A percentile compares a stretch with the other conserved stretches of the same genome.
Evolutionary conservation across 2,329 filamentous ascomycete species (phyloP).

Genomic region (Orbilia brochopaga): DNA sequence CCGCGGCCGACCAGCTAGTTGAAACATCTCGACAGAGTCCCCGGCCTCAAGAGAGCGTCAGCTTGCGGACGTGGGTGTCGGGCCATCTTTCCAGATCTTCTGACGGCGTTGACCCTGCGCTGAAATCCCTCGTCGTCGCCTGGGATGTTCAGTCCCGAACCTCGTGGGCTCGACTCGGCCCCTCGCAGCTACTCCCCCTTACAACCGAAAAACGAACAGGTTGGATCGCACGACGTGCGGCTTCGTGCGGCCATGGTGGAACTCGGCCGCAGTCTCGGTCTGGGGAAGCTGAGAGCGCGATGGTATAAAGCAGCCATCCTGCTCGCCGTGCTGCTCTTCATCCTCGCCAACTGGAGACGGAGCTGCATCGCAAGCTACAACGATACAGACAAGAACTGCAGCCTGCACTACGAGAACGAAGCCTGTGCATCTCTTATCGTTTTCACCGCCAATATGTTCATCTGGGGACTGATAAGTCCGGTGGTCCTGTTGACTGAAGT

Average conservation of each 20-base stretch:
- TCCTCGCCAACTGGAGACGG: constrained; percentile 43
- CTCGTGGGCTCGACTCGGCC: too few species aligned
- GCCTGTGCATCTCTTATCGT: constrained; percentile 30
- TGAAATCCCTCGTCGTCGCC: too few species aligned
- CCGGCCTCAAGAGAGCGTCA: too few species aligned
- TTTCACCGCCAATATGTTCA: constrained; percentile 43
- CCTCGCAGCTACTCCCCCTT: too few species aligned
- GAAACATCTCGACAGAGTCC: too few species aligned
- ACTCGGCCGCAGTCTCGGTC: constrained; percentile 1
- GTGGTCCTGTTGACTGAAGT: constrained; percentile 31
- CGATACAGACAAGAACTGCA: constrained; percentile 31
- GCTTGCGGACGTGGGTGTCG: too few species aligned
- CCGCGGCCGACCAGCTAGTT: too few species aligned
- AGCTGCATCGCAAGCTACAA: constrained; percentile 43
- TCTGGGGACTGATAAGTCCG: constrained; percentile 41
- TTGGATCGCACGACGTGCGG: constrained; percentile 4
- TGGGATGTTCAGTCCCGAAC: too few species aligned
- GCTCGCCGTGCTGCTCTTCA: constrained; percentile 16
- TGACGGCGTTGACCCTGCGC: too few species aligned
- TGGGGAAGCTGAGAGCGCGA: constrained; percentile 24
- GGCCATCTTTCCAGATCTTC: too few species aligned
- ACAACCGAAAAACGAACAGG: too few species aligned
- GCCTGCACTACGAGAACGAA: constrained; percentile 25
- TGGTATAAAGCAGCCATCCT: constrained; percentile 42
- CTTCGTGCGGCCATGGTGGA: background rate